Evolutionary conservation across 2,329 filamentous ascomycete species (phyloP).

Genomic region (Botrytis cinerea): DNA sequence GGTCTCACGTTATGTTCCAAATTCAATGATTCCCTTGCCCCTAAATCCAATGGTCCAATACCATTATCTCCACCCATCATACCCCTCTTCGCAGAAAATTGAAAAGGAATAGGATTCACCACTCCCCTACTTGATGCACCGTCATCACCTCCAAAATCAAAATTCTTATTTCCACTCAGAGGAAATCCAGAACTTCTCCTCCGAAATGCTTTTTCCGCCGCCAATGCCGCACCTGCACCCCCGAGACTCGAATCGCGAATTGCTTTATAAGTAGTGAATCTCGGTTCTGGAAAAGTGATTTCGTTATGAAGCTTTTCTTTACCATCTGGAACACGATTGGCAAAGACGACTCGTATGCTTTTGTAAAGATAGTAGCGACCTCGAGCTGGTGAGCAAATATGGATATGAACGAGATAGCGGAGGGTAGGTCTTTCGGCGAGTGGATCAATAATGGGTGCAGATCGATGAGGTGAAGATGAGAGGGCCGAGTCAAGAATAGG

Average conservation of each 20-base stretch:
- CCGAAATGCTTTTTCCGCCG: constrained; percentile 60
- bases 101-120: constrained; percentile 54
- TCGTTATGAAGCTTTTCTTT: constrained; percentile 93
- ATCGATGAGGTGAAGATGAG: constrained; percentile 32
- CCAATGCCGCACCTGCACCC: constrained; percentile 51
- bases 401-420: constrained; percentile 87
- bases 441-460: background rate
- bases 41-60: background rate
- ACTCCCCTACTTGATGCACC: constrained; percentile 34
- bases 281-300: constrained; percentile 83
- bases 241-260: constrained; percentile 37
- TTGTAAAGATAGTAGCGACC: constrained; percentile 90
- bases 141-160: constrained; percentile 39
- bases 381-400: constrained; percentile 84
- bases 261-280: constrained; percentile 79
- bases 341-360: constrained; percentile 90
- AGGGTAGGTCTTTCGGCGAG: constrained; percentile 68
- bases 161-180: constrained; percentile 37
- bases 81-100: constrained; percentile 40
- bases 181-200: constrained; percentile 57
- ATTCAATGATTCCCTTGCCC: background rate
- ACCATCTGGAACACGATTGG: constrained; percentile 91
- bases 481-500: constrained; percentile 67
- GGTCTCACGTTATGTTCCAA: background rate
- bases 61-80: background rate